These are phyloP conservation scores for Metarhizium robertsii DNA, from an alignment of 2,329 filamentous ascomycete genomes.

Conservation along the genomic window DNA sequence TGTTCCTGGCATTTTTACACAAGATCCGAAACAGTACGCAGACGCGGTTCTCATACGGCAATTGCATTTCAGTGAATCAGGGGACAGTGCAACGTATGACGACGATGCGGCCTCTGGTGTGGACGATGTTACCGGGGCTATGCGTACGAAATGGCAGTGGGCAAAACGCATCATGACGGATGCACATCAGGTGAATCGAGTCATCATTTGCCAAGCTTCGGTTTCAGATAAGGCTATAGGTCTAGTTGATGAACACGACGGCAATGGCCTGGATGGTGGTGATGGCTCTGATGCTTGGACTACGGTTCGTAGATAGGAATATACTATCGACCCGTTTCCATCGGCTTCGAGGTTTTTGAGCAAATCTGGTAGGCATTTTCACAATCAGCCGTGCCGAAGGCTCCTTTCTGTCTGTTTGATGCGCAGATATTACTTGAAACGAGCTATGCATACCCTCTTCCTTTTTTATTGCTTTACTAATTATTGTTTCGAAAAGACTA, in stretches of 20 bases:
- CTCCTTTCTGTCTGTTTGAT: no score
- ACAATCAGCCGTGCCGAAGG: no score
- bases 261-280: no score
- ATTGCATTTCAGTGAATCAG: background rate
- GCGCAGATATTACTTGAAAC: no score
- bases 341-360: no score
- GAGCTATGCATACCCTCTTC: no score
- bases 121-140: conserved; percentile 4
- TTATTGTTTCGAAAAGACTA: no score
- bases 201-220: background rate
- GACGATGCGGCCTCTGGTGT: background rate
- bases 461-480: no score
- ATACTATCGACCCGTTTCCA: no score
- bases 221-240: background rate
- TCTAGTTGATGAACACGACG: background rate
- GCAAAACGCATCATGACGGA: background rate
- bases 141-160: conserved; percentile 5
- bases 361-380: no score
- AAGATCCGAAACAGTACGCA: background rate
- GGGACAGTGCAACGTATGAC: background rate
- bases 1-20: conserved; percentile 3
- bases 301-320: no score
- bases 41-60: background rate
- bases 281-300: no score
- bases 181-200: background rate